Evolutionary conservation across 306 rosid species (phyloP), one percentile per base, ranked within the genome.

Genomic region (Ormosia semicastrata): DNA sequence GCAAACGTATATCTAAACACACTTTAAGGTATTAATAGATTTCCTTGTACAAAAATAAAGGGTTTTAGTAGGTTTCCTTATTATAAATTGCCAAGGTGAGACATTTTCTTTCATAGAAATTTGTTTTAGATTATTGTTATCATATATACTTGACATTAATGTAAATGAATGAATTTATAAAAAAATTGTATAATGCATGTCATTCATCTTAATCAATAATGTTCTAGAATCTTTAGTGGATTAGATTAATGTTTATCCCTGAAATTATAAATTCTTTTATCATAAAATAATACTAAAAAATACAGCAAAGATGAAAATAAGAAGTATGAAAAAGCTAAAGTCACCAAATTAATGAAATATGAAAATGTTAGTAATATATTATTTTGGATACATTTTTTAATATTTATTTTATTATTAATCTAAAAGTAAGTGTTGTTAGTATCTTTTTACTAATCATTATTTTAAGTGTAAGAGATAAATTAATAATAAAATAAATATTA

Each of bases 111-210:
- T 3, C 11, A 8, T 29, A 1, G 7, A 72, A 72, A 13, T 64
- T 65, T 67, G 32, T 64, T 53, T 37, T 37, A 11, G 12, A 36
- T 77, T 52, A 77, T 36, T 77, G 40, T 49, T 43, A 40, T 66
- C 69, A 73, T 33, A 73, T 32, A 81, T 65, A 71, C 78, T 57
- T 39, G 14, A 0, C 82, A 66, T 66, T 62, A 40, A 59, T 58
- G 41, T 30, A 29, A 40, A 24, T 24, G 24, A 24, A 4, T 18
- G 11, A 53, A 36, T 34, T 41, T 30, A 5, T 13, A 18, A 39
- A 71, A 12, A 34, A 14, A 46, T 2, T 69, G n/a, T 11, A 29
- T 0, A 11, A 10, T 10, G 9, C 4, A 3, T 71, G 77, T 18
- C 36, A 34, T 36, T 71, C 17, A 49, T 52, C 77, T 53, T 52